phyloP scores from a whole-genome alignment of 345 rosid species.

The Erodium maritimum region DNA sequence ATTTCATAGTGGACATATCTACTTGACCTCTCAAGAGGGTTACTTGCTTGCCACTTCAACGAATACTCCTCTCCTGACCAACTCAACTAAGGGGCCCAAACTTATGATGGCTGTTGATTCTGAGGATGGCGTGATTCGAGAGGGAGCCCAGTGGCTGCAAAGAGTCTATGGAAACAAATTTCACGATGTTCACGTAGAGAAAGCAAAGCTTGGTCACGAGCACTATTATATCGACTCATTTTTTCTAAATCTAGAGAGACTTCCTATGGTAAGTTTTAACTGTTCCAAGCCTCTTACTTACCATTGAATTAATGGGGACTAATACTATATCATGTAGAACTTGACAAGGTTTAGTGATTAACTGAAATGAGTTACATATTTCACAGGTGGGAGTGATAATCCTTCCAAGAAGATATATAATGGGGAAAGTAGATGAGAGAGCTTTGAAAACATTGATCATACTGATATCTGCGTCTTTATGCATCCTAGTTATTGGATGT shows the following conservation, averaged over 20 bases:
- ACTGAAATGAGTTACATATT: neutral
- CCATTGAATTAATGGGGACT: no score
- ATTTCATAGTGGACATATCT: slow-evolving; percentile 86
- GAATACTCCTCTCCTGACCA: slow-evolving; percentile 64
- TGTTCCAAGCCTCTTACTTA: neutral
- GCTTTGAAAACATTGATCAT: slow-evolving; percentile 79
- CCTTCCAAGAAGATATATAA: slow-evolving; percentile 78
- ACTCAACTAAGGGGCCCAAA: slow-evolving; percentile 53
- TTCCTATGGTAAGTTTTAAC: slow-evolving; percentile 67
- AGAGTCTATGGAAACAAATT: slow-evolving; percentile 53
- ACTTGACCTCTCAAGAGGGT: slow-evolving; percentile 86
- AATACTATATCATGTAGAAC: no score
- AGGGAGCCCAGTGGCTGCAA: slow-evolving; percentile 82
- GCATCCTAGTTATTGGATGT: slow-evolving; percentile 80
- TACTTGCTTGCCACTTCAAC: slow-evolving; percentile 92
- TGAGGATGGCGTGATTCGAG: slow-evolving; percentile 46
- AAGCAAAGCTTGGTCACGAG: slow-evolving; percentile 55
- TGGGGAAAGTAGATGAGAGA: slow-evolving; percentile 93
- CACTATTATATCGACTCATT: slow-evolving; percentile 81
- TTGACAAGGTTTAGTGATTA: neutral
- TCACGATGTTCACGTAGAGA: slow-evolving; percentile 63
- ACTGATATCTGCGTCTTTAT: slow-evolving; percentile 78
- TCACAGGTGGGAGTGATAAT: slow-evolving; percentile 85
- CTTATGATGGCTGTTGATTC: slow-evolving; percentile 80
- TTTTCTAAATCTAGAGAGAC: slow-evolving; percentile 79